These are phyloP conservation scores for Nitzschia sp. DNA, from an alignment of 108 stramenopile species.

Conservation along the genomic window DNA sequence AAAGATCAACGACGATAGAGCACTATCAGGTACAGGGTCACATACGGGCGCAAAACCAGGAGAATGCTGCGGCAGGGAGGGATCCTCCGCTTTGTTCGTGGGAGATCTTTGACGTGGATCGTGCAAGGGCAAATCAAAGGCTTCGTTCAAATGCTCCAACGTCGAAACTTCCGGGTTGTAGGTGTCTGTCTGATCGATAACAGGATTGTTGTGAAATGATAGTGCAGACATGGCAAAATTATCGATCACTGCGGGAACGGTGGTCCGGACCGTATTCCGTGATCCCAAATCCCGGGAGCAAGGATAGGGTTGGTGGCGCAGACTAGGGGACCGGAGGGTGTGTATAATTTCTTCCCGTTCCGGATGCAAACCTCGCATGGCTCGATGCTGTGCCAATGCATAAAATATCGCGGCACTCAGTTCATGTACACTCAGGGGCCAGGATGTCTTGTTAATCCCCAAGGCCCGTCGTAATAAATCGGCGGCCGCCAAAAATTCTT, in stretches of 20 bases:
- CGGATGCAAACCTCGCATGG: slow-evolving; percentile 83
- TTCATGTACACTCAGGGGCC: slow-evolving; percentile 91
- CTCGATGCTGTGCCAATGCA: slow-evolving; percentile 89
- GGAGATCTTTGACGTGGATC: slow-evolving; percentile 9
- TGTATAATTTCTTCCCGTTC: slow-evolving; percentile 86
- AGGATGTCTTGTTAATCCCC: slow-evolving; percentile 83
- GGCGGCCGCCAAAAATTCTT: slow-evolving; percentile 93
- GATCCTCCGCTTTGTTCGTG: not conserved
- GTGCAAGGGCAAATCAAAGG: not conserved
- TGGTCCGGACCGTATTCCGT: not conserved
- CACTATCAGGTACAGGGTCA: slow-evolving; percentile 59
- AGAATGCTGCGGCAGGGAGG: slow-evolving; percentile 1
- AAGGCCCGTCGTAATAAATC: slow-evolving; percentile 82
- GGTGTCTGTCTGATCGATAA: slow-evolving; percentile 31
- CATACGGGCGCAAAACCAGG: slow-evolving; percentile 61
- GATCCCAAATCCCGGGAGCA: not conserved
- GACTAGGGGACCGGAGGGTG: slow-evolving; percentile 32
- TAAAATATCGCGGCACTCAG: slow-evolving; percentile 96
- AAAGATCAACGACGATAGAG: slow-evolving; percentile 64
- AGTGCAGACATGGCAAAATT: slow-evolving; percentile 28
- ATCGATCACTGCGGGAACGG: slow-evolving; percentile 8
- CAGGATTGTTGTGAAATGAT: slow-evolving; percentile 26
- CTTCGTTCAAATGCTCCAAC: slow-evolving; percentile 7
- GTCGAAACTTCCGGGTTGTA: slow-evolving; percentile 26
- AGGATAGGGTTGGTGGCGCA: not conserved